Percentiles rank a stretch among this genome's conserved stretches.
phyloP scores from a whole-genome alignment of 768 basidiomycete genomes.

The Leucocoprinus sp. region DNA sequence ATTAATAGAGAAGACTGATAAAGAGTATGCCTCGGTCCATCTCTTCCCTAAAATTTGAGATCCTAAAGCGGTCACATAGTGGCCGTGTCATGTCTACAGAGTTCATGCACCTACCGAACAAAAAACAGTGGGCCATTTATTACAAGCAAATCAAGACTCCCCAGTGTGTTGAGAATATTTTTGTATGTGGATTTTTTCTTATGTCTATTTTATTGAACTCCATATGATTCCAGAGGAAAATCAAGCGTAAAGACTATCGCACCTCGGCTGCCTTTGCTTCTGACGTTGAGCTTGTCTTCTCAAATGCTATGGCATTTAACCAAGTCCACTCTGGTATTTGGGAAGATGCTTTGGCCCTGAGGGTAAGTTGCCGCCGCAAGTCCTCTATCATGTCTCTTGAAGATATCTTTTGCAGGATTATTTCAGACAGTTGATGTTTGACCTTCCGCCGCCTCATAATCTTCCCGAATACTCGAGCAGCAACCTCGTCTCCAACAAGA shows the following conservation, averaged over 20 bases:
- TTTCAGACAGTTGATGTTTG: conserved; percentile 70
- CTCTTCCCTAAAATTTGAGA: conserved; percentile 1
- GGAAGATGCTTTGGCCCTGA: conserved; percentile 64
- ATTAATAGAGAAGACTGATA: conserved; percentile 63
- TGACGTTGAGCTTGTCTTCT: conserved; percentile 86
- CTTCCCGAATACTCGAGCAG: conserved; percentile 55
- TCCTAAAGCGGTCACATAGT: conserved; percentile 25
- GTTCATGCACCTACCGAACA: conserved; percentile 81
- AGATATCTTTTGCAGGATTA: conserved; percentile 40
- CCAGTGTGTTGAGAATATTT: conserved; percentile 69
- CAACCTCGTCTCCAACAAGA: conserved; percentile 40
- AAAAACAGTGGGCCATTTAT: conserved; percentile 71
- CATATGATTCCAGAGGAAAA: conserved; percentile 50
- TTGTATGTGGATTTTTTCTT: conserved; percentile 37
- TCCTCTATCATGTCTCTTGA: conserved; percentile 1
- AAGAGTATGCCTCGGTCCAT: conserved; percentile 39
- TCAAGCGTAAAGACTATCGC: conserved; percentile 74
- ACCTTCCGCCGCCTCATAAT: conserved; percentile 60
- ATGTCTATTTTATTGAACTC: conserved; percentile 7
- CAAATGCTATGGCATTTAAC: conserved; percentile 85
- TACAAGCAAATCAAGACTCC: conserved; percentile 75
- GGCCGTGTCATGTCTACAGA: conserved; percentile 60
- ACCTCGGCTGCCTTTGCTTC: conserved; percentile 64
- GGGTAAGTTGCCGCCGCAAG: conserved; percentile 35
- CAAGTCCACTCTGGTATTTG: conserved; percentile 77